Base-by-base conservation (phyloP, 2,329 filamentous ascomycete genomes). In the Arthroderma sp. region DNA sequence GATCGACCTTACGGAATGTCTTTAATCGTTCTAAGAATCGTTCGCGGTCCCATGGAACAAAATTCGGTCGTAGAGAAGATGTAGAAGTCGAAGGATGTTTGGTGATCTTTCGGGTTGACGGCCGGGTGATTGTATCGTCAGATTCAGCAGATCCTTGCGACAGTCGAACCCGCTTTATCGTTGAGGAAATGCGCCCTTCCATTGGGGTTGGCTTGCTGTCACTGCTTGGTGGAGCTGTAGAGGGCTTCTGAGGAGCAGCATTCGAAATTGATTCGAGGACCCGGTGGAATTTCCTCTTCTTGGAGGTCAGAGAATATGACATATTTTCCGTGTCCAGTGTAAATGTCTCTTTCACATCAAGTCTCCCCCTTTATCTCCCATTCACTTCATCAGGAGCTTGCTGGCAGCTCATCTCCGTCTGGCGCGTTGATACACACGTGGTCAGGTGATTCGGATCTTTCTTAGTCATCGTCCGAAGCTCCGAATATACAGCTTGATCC, bases 1-100 rank as follows among this genome's bases (percentile, higher is more conserved):
- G 77, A 44, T 86, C 91, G 40, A 96, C 80, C 53, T 89, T 86
- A 57, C 89, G 83, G 59, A 94, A 98, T 0, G 86, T 93, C 48
- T 82, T 82, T 29, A 98, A 71, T 27, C 91, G 72, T 54, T 75
- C 78, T 7, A 96, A 71, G 49, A 96, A 87, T 53, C 85, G 79
- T 34, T 80, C 78, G 43, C 91, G 83, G 60, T 91, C 88, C 67
- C 81, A 84, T 0, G 91, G 89, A 44, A 84, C 83, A 66, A 91
- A 96, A 55, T 82, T 85, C 1, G 84, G 78, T 15, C 61, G 62
- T 33, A 61, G 54, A 4, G 60, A 52, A 9, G 61, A 60, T 22
- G 56, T 57, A 28, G 57, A 51, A 58, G 50, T 52, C 7, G 39
- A 41, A 8, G 47, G 40, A 6, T 28, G 36, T n/a, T 39, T 33